Evolutionary conservation across 352 stramenopile species (phyloP), one percentile per base, ranked within the genome.

Genomic region (Pilasporangium apinafurcum): DNA sequence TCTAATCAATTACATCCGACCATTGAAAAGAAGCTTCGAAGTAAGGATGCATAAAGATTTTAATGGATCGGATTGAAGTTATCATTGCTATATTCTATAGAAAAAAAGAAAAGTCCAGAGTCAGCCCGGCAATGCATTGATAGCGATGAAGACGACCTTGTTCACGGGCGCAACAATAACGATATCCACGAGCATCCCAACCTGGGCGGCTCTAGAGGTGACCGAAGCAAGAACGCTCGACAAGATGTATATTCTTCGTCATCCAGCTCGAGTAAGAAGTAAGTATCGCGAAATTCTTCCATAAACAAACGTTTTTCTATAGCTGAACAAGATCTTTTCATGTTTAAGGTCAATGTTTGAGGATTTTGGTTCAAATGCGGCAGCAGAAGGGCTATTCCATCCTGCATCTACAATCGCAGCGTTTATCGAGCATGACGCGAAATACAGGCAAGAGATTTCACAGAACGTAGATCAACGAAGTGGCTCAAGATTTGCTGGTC

Each of bases 401-500:
- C 80, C 80, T 5, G 80, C 74, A 6, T 89, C 76, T 3, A 59
- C 68, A 14, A 81, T 92, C 17, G 70, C 85, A 30, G 80, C 80
- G 9, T 92, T 92, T 38, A 66, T 76, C 8, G 77, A 88, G 47
- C 72, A 89, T 45, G 76, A 89, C 44, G 66, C 66, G n/a, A 83
- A 83, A 48, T 89, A 83, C 46, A 20, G 20, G 5, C 22, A 16
- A 7, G 5, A 14, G 6, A 3, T 7, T 8, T 17, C 8, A 7
- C 51, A 37, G 16, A 22, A 1, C 31, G 33, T 51, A 17, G 53
- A 48, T 4, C 59, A 41, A 22, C 39, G 48, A 8, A 55, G 47
- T 1, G 48, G 41, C 10, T 55, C 48, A n/a, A 43, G 42, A 16
- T 26, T 24, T 13, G n/a, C n/a, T n/a, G n/a, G n/a, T 51, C 46